A percentile compares a stretch with the other conserved stretches of the same genome.
Conservation (phyloP, 306 rosid species). For the Pyrus communis region DNA sequence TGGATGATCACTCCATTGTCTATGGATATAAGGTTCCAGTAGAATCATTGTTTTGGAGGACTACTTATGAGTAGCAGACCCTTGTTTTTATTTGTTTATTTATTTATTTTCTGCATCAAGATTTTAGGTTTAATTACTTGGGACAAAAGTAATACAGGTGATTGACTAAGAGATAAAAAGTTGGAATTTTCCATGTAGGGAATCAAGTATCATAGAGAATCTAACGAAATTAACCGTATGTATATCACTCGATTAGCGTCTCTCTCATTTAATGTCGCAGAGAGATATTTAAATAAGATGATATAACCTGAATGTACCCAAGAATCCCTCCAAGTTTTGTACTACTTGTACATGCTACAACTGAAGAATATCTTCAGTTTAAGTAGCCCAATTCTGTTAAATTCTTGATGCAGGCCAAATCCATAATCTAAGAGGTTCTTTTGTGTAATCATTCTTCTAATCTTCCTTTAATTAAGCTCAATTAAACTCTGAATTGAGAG, state of each 20-base stretch:
- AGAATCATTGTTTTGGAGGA: conserved; percentile 46
- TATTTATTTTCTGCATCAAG: neutral
- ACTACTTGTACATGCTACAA: too few species aligned
- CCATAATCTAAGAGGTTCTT: too few species aligned
- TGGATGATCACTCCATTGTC: conserved; percentile 83
- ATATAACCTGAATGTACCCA: too few species aligned
- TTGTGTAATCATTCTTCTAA: too few species aligned
- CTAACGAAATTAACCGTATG: too few species aligned
- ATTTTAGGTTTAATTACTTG: conserved; percentile 2
- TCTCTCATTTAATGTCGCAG: too few species aligned
- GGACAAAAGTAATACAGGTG: neutral
- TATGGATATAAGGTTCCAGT: conserved; percentile 68
- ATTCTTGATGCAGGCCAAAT: neutral
- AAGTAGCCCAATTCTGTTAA: neutral
- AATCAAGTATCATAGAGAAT: neutral
- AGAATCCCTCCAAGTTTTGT: too few species aligned
- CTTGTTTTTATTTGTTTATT: neutral
- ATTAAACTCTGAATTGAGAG: neutral
- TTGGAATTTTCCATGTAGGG: neutral
- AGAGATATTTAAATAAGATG: too few species aligned
- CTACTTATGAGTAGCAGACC: conserved; percentile 25
- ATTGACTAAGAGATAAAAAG: conserved; percentile 2
- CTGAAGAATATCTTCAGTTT: neutral
- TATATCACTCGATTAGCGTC: too few species aligned
- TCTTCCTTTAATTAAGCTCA: too few species aligned